Percentiles rank a stretch among this genome's conserved stretches.
Evolutionary conservation across 2,329 filamentous ascomycete genomes (phyloP).

Genomic region (Delphinella strobiligena): DNA sequence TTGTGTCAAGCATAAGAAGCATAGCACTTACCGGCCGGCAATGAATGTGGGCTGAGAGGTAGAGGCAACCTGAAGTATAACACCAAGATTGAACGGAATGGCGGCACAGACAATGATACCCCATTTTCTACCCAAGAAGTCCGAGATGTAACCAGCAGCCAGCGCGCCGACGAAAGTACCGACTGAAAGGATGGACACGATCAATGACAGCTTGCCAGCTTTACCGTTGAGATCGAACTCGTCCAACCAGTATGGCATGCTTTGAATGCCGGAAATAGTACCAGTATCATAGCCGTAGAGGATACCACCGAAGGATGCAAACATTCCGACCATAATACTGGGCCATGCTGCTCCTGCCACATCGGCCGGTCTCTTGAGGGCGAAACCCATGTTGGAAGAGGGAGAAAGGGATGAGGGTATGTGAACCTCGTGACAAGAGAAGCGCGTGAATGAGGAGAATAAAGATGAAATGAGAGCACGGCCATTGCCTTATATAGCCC

Average conservation of each 20-base stretch:
- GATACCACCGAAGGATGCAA: conserved; percentile 24
- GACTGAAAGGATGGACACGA: conserved; percentile 14
- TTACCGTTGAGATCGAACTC: conserved; percentile 5
- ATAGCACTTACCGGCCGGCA: too few relatives aligned
- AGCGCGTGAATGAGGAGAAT: neutral
- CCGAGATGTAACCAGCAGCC: conserved; percentile 54
- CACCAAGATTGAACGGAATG: conserved; percentile 24
- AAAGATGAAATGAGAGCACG: neutral
- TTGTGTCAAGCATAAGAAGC: too few relatives aligned
- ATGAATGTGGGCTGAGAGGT: conserved; percentile 11
- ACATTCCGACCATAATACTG: conserved; percentile 27
- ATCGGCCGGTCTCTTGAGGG: conserved; percentile 30
- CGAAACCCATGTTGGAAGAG: conserved; percentile 24
- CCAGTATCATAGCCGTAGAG: conserved; percentile 11
- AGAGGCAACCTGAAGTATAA: conserved; percentile 12
- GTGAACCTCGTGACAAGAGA: neutral
- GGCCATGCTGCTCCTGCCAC: conserved; percentile 29
- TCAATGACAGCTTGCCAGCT: conserved; percentile 9
- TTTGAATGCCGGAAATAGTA: conserved; percentile 10
- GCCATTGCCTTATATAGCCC: too few relatives aligned
- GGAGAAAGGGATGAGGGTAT: neutral
- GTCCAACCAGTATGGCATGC: conserved; percentile 9
- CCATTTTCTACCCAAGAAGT: conserved; percentile 56
- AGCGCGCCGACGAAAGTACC: conserved; percentile 14
- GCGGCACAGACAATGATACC: conserved; percentile 55